Conservation (phyloP, 331 rosid genomes). For the Erythrophleum ivorense region DNA sequence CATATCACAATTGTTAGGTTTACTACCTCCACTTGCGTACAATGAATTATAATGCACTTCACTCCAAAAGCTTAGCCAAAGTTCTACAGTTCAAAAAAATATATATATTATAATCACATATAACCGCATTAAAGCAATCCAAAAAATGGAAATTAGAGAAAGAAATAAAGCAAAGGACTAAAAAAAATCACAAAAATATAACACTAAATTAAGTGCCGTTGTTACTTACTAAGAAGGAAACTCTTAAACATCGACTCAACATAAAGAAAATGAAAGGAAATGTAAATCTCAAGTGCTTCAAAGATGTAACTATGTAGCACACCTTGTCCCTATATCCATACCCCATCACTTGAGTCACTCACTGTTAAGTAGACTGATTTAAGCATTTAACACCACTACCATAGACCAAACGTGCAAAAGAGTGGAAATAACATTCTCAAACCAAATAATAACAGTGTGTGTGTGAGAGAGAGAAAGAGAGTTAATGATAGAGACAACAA, state of each 20-base stretch:
- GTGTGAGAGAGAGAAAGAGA: background rate
- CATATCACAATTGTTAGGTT: conserved; percentile 19
- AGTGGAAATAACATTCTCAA: background rate
- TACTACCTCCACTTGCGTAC: conserved; percentile 75
- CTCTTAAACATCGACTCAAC: conserved; percentile 22
- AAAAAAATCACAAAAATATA: background rate
- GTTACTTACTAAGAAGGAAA: conserved; percentile 1
- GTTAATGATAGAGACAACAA: conserved; percentile 1
- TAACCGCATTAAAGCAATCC: conserved; percentile 3
- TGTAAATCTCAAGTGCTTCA: conserved; percentile 6
- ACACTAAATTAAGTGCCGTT: background rate
- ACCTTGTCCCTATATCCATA: background rate
- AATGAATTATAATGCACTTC: conserved; percentile 97
- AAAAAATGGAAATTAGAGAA: background rate
- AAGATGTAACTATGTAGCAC: background rate
- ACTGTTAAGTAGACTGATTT: background rate
- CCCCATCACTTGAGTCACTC: background rate
- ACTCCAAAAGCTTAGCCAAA: conserved; percentile 99
- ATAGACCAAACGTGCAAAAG: background rate
- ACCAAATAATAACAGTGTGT: background rate
- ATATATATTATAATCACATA: background rate
- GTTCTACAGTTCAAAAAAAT: conserved; percentile 49
- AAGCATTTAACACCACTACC: background rate
- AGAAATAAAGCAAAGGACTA: background rate
- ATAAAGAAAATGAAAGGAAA: background rate